Evolutionary conservation across 139 green algal species (phyloP).

Genomic region (Chlorella sorokiniana): DNA sequence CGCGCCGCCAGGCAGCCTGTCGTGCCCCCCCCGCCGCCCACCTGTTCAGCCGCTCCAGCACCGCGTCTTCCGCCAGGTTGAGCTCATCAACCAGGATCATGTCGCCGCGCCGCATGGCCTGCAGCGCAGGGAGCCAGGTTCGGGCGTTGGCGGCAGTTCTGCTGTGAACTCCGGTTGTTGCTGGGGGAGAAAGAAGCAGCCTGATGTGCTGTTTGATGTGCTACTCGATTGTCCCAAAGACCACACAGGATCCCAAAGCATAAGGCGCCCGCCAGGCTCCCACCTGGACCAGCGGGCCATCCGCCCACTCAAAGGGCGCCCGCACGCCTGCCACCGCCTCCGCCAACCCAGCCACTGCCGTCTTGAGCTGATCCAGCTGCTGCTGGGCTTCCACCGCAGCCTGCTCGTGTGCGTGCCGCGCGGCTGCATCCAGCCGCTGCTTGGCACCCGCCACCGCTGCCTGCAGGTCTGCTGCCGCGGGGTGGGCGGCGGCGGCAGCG

Average conservation of each 20-base stretch:
- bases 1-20: not conserved
- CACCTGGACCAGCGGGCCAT: conserved; percentile 89
- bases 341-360: conserved; percentile 44
- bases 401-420: conserved; percentile 15
- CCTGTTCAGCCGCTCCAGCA: conserved; percentile 98
- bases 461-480: not conserved
- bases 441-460: not conserved
- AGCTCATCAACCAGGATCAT: conserved; percentile 98
- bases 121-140: not conserved
- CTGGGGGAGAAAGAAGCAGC: not conserved
- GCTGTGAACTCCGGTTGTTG: too few species aligned
- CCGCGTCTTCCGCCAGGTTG: conserved; percentile 97
- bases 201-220: not conserved
- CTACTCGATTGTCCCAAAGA: too few species aligned
- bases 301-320: conserved; percentile 88
- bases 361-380: conserved; percentile 42
- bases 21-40: not conserved
- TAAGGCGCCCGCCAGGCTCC: not conserved
- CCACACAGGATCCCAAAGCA: too few species aligned
- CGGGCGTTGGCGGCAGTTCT: too few species aligned
- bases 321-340: conserved; percentile 54
- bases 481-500: conserved; percentile 8
- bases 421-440: conserved; percentile 23
- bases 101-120: conserved; percentile 92
- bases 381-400: conserved; percentile 8